A percentile compares a stretch with the other conserved stretches of the same genome.
These are phyloP conservation scores for Suillus subaureus DNA, from an alignment of 768 basidiomycete species.

Conservation along the genomic window DNA sequence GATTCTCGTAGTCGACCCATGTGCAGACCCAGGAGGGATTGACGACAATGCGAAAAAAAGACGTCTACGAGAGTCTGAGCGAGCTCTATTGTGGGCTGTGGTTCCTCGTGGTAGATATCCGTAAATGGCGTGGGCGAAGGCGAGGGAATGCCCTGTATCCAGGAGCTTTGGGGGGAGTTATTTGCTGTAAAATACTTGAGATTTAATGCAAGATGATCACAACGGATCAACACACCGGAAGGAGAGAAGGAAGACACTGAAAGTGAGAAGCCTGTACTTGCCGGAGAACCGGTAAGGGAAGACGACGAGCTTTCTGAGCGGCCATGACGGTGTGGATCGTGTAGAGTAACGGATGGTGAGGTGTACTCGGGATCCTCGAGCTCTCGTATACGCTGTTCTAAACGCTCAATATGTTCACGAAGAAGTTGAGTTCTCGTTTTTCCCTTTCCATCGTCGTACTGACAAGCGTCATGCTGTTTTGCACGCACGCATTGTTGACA, in stretches of 20 bases:
- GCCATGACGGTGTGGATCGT: slow-evolving; percentile 58
- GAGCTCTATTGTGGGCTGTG: slow-evolving; percentile 58
- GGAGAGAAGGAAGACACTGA: slow-evolving; percentile 61
- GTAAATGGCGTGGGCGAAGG: slow-evolving; percentile 58
- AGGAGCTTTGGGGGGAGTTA: slow-evolving; percentile 54
- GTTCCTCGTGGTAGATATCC: slow-evolving; percentile 47
- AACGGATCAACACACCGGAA: slow-evolving; percentile 42
- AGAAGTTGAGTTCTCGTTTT: slow-evolving; percentile 81
- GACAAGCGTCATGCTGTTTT: slow-evolving; percentile 74
- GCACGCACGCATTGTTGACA: slow-evolving; percentile 80
- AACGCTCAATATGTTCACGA: slow-evolving; percentile 72
- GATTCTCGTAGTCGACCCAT: slow-evolving; percentile 67
- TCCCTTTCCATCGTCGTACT: slow-evolving; percentile 84
- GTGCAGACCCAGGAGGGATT: slow-evolving; percentile 72
- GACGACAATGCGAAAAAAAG: slow-evolving; percentile 73
- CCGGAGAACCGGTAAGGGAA: slow-evolving; percentile 52
- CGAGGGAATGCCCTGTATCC: slow-evolving; percentile 51
- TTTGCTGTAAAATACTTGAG: slow-evolving; percentile 35
- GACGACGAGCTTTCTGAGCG: slow-evolving; percentile 54
- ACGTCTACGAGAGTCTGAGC: slow-evolving; percentile 76
- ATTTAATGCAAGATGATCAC: neutral
- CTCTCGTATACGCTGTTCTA: slow-evolving; percentile 72
- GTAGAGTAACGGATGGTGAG: slow-evolving; percentile 67
- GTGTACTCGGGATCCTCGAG: slow-evolving; percentile 76
- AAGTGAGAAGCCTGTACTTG: slow-evolving; percentile 51